phyloP scores from a whole-genome alignment of 2,329 filamentous ascomycete species.

The Rutstroemia sp. region DNA sequence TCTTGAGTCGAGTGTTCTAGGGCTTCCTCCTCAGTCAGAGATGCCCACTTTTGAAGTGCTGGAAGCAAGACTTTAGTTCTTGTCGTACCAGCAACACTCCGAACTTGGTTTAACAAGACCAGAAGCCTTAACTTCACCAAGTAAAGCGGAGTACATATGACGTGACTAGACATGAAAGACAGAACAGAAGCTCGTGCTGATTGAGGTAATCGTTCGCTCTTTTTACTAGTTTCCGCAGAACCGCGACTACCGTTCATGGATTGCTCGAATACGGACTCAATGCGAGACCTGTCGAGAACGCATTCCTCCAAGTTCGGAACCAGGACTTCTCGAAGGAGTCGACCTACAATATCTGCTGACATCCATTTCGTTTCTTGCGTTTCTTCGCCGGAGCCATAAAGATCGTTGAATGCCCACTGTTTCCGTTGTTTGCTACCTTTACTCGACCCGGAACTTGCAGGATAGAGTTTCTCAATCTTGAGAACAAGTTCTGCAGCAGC shows the following conservation, averaged over 20 bases:
- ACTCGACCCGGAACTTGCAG: conserved; percentile 28
- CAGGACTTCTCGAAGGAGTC: conserved; percentile 59
- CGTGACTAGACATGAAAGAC: conserved; percentile 67
- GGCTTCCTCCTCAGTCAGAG: conserved; percentile 44
- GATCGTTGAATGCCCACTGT: conserved; percentile 50
- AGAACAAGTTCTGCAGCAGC: conserved; percentile 63
- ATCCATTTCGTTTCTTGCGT: conserved; percentile 48
- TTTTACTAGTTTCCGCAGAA: conserved; percentile 34
- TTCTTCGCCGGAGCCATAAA: conserved; percentile 55
- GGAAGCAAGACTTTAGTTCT: conserved; percentile 74
- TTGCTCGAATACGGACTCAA: conserved; percentile 55
- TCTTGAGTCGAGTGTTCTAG: conserved; percentile 41
- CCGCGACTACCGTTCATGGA: conserved; percentile 47
- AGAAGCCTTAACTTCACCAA: conserved; percentile 65
- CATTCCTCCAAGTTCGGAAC: conserved; percentile 77
- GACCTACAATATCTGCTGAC: conserved; percentile 46
- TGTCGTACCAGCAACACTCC: conserved; percentile 59
- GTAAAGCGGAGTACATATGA: conserved; percentile 59
- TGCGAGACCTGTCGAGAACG: conserved; percentile 67
- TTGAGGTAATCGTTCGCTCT: conserved; percentile 46
- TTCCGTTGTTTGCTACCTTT: conserved; percentile 35
- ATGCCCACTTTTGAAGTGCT: conserved; percentile 61
- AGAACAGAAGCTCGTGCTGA: conserved; percentile 58
- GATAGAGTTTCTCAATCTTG: conserved; percentile 45
- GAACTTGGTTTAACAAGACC: conserved; percentile 63